A percentile compares a stretch with the other conserved stretches of the same genome.
Evolutionary conservation across 2,329 filamentous ascomycete species (phyloP).

Genomic region (Myotisia sp.): DNA sequence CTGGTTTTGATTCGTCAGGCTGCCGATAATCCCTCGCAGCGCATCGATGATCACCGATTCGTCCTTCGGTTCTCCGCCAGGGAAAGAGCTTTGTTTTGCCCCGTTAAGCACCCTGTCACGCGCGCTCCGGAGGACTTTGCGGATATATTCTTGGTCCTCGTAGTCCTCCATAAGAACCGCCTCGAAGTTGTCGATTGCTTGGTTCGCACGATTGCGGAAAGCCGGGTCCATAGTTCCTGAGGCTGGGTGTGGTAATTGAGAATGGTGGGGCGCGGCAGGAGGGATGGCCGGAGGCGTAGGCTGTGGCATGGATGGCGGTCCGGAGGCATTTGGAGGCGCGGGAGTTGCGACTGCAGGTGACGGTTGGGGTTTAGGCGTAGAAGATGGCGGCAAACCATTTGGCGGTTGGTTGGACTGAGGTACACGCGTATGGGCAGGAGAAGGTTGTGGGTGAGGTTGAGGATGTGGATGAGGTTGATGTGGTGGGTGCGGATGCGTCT

Average conservation of each 20-base stretch:
- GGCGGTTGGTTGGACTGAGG: not conserved
- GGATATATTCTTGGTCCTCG: conserved; percentile 33
- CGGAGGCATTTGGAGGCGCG: conserved; percentile 1
- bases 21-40: conserved; percentile 26
- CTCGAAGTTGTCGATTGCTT: conserved; percentile 33
- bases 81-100: conserved; percentile 29
- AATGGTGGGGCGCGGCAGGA: conserved; percentile 8
- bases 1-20: conserved; percentile 17
- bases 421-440: conserved; percentile 6
- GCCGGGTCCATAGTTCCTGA: conserved; percentile 17
- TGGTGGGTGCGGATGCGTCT: conserved; percentile 13
- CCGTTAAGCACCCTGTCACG: conserved; percentile 28
- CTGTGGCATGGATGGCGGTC: conserved; percentile 7
- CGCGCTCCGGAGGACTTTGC: conserved; percentile 30
- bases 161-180: conserved; percentile 32
- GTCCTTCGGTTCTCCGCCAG: conserved; percentile 31
- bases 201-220: conserved; percentile 29
- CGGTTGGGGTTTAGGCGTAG: conserved; percentile 11
- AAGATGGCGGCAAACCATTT: conserved; percentile 8
- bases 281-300: conserved; percentile 8
- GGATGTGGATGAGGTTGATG: conserved; percentile 14
- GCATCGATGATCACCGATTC: conserved; percentile 31
- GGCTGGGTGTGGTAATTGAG: conserved; percentile 2
- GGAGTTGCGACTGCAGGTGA: conserved; percentile 6
- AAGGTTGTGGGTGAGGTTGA: conserved; percentile 7